A percentile compares a stretch with the other conserved stretches of the same genome.
Evolutionary conservation across 2,329 filamentous ascomycete species (phyloP).

Genomic region (Helicocarpus griseus): DNA sequence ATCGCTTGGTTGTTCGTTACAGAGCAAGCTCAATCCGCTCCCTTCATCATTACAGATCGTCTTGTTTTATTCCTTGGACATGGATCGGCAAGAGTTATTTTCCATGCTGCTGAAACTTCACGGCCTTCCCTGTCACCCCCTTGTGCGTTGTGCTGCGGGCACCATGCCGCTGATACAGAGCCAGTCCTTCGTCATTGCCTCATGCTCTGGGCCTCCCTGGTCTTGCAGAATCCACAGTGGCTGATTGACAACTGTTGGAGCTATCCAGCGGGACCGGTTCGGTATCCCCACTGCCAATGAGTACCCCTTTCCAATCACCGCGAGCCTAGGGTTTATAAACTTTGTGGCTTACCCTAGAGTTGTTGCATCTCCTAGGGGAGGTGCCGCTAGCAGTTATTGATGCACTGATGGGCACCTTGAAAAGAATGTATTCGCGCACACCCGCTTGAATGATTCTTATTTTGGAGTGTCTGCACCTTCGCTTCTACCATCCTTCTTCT

Average conservation of each 20-base stretch:
- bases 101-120: not conserved
- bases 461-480: not conserved
- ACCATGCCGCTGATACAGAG: not conserved
- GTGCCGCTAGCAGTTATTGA: slow-evolving; percentile 1
- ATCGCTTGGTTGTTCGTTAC: not conserved
- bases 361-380: not conserved
- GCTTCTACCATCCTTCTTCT: not conserved
- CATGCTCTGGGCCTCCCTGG: not conserved
- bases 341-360: not conserved
- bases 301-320: not conserved
- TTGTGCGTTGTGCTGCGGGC: not conserved
- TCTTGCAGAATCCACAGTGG: not conserved
- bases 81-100: not conserved
- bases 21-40: not conserved
- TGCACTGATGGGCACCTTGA: not conserved
- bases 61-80: not conserved
- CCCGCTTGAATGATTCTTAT: not conserved
- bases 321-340: not conserved
- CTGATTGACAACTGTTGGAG: not conserved
- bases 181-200: not conserved
- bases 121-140: not conserved
- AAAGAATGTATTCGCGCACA: not conserved
- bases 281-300: not conserved
- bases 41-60: not conserved
- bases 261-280: not conserved